These are phyloP conservation scores for Hordeum marinum DNA, from an alignment of 176 grass and related monocot species.

Conservation along the genomic window DNA sequence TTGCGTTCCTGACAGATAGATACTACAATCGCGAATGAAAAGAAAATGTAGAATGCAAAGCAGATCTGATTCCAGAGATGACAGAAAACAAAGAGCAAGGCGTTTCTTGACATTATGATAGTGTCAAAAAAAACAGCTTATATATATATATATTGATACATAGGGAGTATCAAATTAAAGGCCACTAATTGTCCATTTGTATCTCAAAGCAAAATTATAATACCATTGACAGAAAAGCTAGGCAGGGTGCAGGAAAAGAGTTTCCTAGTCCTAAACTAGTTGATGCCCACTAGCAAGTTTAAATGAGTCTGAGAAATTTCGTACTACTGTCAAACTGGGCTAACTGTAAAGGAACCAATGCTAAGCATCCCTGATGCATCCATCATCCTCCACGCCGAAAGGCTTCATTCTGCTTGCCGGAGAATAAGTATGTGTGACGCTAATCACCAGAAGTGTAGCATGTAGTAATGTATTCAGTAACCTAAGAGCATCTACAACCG, in stretches of 20 bases:
- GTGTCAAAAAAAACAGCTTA: too few relatives aligned
- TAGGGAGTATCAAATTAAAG: too few relatives aligned
- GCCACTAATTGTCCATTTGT: neutral
- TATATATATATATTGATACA: too few relatives aligned
- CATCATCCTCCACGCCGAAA: neutral
- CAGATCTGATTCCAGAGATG: neutral
- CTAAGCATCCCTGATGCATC: neutral
- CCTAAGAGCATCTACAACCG: neutral
- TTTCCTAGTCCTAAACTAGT: neutral
- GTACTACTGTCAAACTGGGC: conserved; percentile 9
- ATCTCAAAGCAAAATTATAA: neutral
- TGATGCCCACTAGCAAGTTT: neutral
- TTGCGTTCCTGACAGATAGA: neutral
- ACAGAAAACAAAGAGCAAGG: neutral
- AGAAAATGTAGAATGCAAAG: neutral
- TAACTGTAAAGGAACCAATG: neutral
- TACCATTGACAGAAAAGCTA: neutral
- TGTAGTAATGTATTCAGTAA: conserved; percentile 16
- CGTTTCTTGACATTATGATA: too few relatives aligned
- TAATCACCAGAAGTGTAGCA: neutral
- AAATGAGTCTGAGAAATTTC: neutral
- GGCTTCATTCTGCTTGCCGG: conserved; percentile 10
- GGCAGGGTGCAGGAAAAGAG: neutral
- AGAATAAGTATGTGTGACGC: neutral
- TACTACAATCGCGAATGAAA: neutral